Evolutionary conservation across 169 alveolate species (phyloP).

Genomic region (Eimeria tenella): DNA sequence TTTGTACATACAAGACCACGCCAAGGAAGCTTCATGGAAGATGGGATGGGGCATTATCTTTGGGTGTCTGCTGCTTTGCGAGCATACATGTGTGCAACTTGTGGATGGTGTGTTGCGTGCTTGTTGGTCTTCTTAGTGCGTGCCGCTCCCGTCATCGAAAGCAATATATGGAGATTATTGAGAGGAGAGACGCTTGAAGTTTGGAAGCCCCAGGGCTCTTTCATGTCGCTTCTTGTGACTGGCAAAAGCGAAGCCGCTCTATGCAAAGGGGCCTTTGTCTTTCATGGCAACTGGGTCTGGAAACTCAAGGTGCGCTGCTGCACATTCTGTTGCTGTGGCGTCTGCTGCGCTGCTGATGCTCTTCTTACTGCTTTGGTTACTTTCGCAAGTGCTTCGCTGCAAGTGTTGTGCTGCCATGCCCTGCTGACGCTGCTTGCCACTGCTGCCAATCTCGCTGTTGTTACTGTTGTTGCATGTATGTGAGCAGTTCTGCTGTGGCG

Average conservation of each 20-base stretch:
- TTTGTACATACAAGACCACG: no score
- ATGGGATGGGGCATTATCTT: background rate
- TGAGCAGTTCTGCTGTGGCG: no score
- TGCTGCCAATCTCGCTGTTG: background rate
- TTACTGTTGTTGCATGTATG: background rate
- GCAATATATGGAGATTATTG: constrained; percentile 5
- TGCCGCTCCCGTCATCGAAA: constrained; percentile 43
- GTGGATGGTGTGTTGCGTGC: no score
- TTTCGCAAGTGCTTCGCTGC: background rate
- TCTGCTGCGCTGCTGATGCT: background rate
- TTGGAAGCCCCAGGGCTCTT: background rate
- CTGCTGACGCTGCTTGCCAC: background rate
- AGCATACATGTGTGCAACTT: background rate
- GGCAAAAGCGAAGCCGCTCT: constrained; percentile 13
- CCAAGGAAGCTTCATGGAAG: no score
- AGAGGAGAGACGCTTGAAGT: constrained; percentile 4
- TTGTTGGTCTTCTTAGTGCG: background rate
- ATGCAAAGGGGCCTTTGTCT: background rate
- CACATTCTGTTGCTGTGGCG: background rate
- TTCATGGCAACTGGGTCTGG: constrained; percentile 16
- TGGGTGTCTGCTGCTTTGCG: background rate
- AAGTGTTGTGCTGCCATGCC: background rate
- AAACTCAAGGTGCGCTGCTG: constrained; percentile 8
- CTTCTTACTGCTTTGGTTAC: no score
- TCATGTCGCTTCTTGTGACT: constrained; percentile 3